Base-by-base conservation (phyloP, 345 rosid species). In the Gossypium longicalyx region DNA sequence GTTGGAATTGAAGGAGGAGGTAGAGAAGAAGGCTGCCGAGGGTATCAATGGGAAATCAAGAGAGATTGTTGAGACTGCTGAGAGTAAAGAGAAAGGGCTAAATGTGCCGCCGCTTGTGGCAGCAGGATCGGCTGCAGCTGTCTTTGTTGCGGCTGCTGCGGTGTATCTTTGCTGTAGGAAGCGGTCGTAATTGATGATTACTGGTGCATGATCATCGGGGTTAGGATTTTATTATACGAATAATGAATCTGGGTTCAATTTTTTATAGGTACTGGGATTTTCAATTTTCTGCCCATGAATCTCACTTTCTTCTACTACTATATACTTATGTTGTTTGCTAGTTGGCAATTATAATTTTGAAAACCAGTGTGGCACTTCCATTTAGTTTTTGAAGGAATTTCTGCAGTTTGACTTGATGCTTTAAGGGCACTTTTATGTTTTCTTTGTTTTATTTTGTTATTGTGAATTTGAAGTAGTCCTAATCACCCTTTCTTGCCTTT, bases 41-140 rank as follows among this genome's bases (percentile, higher is more conserved):
- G 71, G 75, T 20, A 43, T 84, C 20, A 81, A 81, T 66, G 93
- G 85, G 53, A 74, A 62, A 22, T 74, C 62, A 1, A 25, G 63
- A 4, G 76, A 60, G 78, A 65, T 80, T 45, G 48, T 53, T 62
- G 52, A 52, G 53, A 3, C 51, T 51, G 17, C 27, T 12, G 86
- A 58, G 16, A 71, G 43, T 9, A 49, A 16, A 67, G 73, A 64
- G 12, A 67, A 63, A 79, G 81, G 72, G 19, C 71, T 74, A 25
- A 78, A 82, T 63, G 63, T 70, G 85, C 93, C 91, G 84, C 93
- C 92, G 0, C 57, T 86, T 38, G 76, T 84, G 71, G 93, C 82
- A 2, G 83, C 77, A 10, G 91, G 87, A 8, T 86, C 90, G 5
- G 74, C 84, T 10, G 89, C 89, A 23, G 86, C 85, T 12, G 17